phyloP scores from a whole-genome alignment of 768 basidiomycete genomes.

The Plicaturopsis crispa region DNA sequence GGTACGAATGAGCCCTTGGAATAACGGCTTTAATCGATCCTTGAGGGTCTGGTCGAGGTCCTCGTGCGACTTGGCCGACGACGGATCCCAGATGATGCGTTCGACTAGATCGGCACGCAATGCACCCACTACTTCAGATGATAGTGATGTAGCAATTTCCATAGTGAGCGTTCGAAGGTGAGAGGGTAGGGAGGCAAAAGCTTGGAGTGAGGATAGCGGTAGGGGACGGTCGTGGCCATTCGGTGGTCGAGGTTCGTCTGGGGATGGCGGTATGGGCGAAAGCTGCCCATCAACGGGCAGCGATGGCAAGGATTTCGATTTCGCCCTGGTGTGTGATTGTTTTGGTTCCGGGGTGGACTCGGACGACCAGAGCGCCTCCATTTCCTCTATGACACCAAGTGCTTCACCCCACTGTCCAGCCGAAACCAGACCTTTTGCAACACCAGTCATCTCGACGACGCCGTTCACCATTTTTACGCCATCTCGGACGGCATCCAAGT shows the following conservation, averaged over 20 bases:
- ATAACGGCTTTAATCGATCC: conserved; percentile 62
- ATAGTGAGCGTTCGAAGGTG: conserved; percentile 65
- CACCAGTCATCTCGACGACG: conserved; percentile 70
- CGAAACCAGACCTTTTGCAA: conserved; percentile 66
- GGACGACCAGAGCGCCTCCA: conserved; percentile 51
- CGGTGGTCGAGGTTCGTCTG: conserved; percentile 12
- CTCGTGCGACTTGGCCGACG: conserved; percentile 11
- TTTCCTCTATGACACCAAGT: conserved; percentile 61
- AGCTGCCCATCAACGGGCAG: no score
- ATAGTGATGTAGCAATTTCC: conserved; percentile 71
- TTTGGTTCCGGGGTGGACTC: conserved; percentile 6
- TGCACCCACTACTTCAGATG: conserved; percentile 68
- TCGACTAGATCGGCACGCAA: conserved; percentile 60
- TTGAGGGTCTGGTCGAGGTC: conserved; percentile 38
- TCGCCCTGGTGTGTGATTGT: conserved; percentile 6
- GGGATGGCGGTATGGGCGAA: conserved; percentile 9
- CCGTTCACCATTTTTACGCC: conserved; percentile 58
- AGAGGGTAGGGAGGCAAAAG: conserved; percentile 68
- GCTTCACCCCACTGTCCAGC: conserved; percentile 89
- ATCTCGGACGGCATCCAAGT: conserved; percentile 52
- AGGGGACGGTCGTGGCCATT: conserved; percentile 25
- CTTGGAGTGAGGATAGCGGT: conserved; percentile 59
- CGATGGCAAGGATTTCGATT: no score
- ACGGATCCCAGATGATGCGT: conserved; percentile 28
- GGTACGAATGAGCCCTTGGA: conserved; percentile 73